These are phyloP conservation scores for Yamadazyma pseudoaaseri DNA, from an alignment of 1,139 yeast species.

Conservation along the genomic window DNA sequence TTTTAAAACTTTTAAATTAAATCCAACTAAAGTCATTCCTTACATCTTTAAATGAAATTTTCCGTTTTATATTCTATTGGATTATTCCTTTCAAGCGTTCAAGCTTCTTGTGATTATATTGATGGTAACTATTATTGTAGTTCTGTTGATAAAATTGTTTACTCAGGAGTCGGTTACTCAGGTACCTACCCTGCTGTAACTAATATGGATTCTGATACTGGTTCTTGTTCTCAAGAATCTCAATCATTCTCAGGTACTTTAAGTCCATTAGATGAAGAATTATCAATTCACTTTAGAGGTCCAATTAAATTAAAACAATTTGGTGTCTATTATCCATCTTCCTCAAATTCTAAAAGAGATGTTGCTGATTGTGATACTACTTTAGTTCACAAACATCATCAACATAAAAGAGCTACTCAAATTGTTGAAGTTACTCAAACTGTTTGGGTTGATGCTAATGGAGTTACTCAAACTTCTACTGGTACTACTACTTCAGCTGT, in stretches of 20 bases:
- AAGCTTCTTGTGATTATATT: conserved; percentile 27
- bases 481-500: conserved; percentile 22
- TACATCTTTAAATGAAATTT: conserved; percentile 16
- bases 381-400: conserved; percentile 55
- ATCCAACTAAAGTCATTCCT: conserved; percentile 21
- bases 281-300: conserved; percentile 82
- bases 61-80: conserved; percentile 17
- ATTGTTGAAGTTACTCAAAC: conserved; percentile 74
- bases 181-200: conserved; percentile 66
- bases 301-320: conserved; percentile 63
- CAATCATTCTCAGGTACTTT: conserved; percentile 57
- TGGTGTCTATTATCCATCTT: conserved; percentile 57
- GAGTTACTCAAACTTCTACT: conserved; percentile 44
- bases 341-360: conserved; percentile 20
- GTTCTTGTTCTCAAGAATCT: conserved; percentile 53
- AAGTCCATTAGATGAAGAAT: conserved; percentile 66
- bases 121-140: conserved; percentile 85
- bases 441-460: conserved; percentile 60
- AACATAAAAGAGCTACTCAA: conserved; percentile 60
- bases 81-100: conserved; percentile 20
- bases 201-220: conserved; percentile 43
- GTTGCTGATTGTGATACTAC: conserved; percentile 39
- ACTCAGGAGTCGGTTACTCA: conserved; percentile 64
- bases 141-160: conserved; percentile 64
- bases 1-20: conserved; percentile 4